These are phyloP conservation scores for Boletus tylopilopsis DNA, from an alignment of 768 basidiomycete genomes.

Conservation along the genomic window DNA sequence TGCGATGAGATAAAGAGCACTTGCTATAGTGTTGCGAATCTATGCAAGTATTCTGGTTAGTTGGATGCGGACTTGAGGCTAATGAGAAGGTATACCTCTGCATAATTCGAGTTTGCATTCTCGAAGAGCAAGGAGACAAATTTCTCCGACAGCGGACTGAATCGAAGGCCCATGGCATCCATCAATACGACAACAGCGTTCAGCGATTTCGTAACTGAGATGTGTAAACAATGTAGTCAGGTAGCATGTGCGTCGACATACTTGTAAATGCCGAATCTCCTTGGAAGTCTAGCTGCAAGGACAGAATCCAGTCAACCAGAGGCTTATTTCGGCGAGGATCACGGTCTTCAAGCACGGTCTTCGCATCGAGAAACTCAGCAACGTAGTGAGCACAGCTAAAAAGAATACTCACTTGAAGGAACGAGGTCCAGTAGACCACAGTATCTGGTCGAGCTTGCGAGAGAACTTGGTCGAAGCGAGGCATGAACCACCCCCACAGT, in stretches of 20 bases:
- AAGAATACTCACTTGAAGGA: conserved; percentile 39
- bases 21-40: conserved; percentile 70
- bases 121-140: conserved; percentile 69
- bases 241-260: conserved; percentile 33
- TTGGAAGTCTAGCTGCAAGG: conserved; percentile 75
- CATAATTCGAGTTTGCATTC: conserved; percentile 78
- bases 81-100: conserved; percentile 52
- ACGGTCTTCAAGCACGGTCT: conserved; percentile 58
- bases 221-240: conserved; percentile 6
- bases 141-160: conserved; percentile 61
- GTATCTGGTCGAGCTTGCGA: conserved; percentile 85
- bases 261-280: conserved; percentile 86
- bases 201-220: conserved; percentile 72
- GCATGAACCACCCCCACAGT: conserved; percentile 72
- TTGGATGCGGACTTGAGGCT: background rate
- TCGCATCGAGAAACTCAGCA: conserved; percentile 6
- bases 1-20: conserved; percentile 55
- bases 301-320: conserved; percentile 73
- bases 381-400: background rate
- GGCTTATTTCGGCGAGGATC: conserved; percentile 78
- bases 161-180: conserved; percentile 61
- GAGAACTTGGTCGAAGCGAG: conserved; percentile 60
- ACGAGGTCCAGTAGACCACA: conserved; percentile 65
- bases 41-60: conserved; percentile 25
- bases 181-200: conserved; percentile 63